phyloP scores from a whole-genome alignment of 2,329 filamentous ascomycete genomes.

The Phialophora tarda region DNA sequence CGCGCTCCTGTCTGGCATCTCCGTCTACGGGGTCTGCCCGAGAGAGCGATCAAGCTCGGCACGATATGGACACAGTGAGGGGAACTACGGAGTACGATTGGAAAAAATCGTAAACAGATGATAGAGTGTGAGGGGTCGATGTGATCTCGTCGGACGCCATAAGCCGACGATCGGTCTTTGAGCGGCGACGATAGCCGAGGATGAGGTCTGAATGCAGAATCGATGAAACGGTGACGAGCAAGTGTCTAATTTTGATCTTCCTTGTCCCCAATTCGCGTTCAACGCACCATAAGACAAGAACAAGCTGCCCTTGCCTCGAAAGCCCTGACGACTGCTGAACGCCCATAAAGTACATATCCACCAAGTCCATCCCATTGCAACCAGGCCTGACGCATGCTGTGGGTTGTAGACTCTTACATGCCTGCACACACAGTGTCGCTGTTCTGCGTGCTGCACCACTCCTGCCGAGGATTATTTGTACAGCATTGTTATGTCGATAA shows the following conservation, averaged over 20 bases:
- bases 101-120: not conserved
- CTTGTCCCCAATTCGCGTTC: not conserved
- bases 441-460: not conserved
- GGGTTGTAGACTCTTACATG: not conserved
- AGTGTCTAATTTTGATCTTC: not conserved
- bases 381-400: not conserved
- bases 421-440: not conserved
- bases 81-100: not conserved
- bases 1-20: not conserved
- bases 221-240: not conserved
- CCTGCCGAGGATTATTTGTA: constrained; percentile 14
- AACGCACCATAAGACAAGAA: not conserved
- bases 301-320: not conserved
- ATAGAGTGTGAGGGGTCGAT: not conserved
- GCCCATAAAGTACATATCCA: constrained; percentile 6
- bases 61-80: constrained; percentile 7
- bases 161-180: constrained; percentile 10
- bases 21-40: constrained; percentile 10
- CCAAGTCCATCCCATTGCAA: not conserved
- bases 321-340: not conserved
- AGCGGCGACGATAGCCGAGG: constrained; percentile 10
- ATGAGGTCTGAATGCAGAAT: not conserved
- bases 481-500: not conserved
- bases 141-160: not conserved
- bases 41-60: constrained; percentile 7